Conservation (phyloP, 495 filamentous ascomycete genomes). For the Eremomyces bilateralis region DNA sequence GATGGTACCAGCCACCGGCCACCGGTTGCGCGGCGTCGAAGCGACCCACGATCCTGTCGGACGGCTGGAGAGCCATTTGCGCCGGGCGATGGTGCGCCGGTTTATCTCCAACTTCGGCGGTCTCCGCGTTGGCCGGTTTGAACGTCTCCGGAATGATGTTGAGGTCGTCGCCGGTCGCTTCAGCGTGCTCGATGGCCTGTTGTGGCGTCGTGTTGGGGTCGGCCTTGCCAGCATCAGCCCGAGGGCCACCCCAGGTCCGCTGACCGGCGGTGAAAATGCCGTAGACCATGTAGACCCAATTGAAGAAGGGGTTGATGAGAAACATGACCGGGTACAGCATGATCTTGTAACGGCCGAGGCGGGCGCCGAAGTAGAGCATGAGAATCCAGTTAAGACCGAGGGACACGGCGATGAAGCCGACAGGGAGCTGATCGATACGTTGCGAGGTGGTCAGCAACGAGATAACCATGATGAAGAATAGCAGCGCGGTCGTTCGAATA, state of each 20-base stretch:
- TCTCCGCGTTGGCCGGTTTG: conserved; percentile 42
- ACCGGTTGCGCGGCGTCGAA: conserved; percentile 40
- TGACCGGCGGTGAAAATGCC: conserved; percentile 82
- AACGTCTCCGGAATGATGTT: conserved; percentile 86
- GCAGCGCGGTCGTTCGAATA: conserved; percentile 79
- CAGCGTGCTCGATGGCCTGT: conserved; percentile 63
- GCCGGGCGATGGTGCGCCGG: conserved; percentile 3
- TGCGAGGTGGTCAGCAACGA: conserved; percentile 72
- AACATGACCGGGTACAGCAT: conserved; percentile 96
- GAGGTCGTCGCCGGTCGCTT: conserved; percentile 65
- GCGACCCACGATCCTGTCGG: conserved; percentile 48
- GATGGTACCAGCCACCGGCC: conserved; percentile 38
- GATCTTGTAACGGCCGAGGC: conserved; percentile 73
- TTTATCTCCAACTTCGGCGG: conserved; percentile 10
- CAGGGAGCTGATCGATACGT: conserved; percentile 52
- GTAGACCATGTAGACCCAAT: conserved; percentile 94
- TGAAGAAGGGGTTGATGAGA: conserved; percentile 86
- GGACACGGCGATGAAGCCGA: conserved; percentile 91
- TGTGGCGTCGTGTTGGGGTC: conserved; percentile 59
- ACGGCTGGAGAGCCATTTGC: conserved; percentile 33
- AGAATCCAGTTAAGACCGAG: conserved; percentile 85
- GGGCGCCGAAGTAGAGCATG: conserved; percentile 89
- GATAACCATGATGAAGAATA: conserved; percentile 91
- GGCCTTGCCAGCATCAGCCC: conserved; percentile 75
- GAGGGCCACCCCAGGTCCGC: conserved; percentile 88